These are phyloP conservation scores for Phytopythium helicoides DNA, from an alignment of 352 stramenopile species.

Conservation along the genomic window DNA sequence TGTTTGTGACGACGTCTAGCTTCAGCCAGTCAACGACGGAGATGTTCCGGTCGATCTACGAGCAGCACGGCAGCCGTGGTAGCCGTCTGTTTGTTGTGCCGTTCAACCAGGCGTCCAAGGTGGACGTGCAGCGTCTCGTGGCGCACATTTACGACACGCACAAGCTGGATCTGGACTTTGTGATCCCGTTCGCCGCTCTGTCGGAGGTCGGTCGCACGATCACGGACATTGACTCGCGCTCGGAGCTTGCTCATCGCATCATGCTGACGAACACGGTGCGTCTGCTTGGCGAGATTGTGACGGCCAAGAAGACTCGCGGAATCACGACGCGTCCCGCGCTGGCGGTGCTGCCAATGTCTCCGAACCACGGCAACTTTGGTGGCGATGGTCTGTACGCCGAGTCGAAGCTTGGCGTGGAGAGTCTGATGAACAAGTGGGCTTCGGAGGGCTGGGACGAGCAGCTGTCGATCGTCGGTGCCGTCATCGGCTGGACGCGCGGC, in stretches of 20 bases:
- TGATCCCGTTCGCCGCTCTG: conserved; percentile 86
- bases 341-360: conserved; percentile 76
- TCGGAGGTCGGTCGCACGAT: conserved; percentile 81
- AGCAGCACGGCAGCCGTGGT: conserved; percentile 79
- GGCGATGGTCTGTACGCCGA: conserved; percentile 87
- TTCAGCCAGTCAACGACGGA: conserved; percentile 53
- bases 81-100: conserved; percentile 77
- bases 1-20: conserved; percentile 85
- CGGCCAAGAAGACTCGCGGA: conserved; percentile 64
- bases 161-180: conserved; percentile 82
- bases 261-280: conserved; percentile 88
- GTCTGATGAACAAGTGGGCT: conserved; percentile 85
- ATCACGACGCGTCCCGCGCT: conserved; percentile 77
- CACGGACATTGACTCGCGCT: conserved; percentile 70
- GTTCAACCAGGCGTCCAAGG: conserved; percentile 85
- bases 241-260: conserved; percentile 81
- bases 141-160: conserved; percentile 82
- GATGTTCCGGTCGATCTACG: conserved; percentile 81
- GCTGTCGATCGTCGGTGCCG: conserved; percentile 76
- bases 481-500: conserved; percentile 87
- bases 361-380: conserved; percentile 87
- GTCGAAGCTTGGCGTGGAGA: conserved; percentile 86
- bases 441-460: conserved; percentile 86
- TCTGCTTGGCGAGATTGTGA: conserved; percentile 75
- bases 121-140: conserved; percentile 69